phyloP scores from a whole-genome alignment of 2,329 filamentous ascomycete species.

The Pseudogymnoascus sp. region DNA sequence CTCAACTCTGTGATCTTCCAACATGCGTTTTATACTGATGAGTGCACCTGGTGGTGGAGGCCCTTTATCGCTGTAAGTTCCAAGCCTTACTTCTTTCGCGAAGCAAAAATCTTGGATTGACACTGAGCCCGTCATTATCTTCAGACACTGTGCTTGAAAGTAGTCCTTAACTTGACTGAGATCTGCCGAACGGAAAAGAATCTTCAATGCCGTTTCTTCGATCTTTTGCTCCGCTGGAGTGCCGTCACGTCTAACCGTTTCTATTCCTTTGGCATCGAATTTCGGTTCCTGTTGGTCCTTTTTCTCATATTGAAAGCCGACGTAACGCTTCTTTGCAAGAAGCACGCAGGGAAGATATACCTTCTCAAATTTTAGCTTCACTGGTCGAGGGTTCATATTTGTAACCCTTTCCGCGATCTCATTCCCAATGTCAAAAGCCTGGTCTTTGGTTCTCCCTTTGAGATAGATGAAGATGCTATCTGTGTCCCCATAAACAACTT shows the following conservation, averaged over 20 bases:
- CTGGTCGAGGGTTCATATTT: slow-evolving; percentile 76
- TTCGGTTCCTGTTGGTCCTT: slow-evolving; percentile 68
- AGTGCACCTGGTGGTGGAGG: slow-evolving; percentile 78
- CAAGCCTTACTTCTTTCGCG: slow-evolving; percentile 82
- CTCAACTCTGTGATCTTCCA: slow-evolving; percentile 75
- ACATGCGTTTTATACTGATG: slow-evolving; percentile 79
- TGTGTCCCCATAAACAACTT: slow-evolving; percentile 97
- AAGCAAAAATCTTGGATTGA: slow-evolving; percentile 96
- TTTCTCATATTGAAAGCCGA: slow-evolving; percentile 92
- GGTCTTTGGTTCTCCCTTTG: slow-evolving; percentile 74
- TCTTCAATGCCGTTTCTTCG: slow-evolving; percentile 80
- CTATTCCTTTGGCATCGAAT: slow-evolving; percentile 97
- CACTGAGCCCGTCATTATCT: slow-evolving; percentile 83
- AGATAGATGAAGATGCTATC: slow-evolving; percentile 90
- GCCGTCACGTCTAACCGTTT: slow-evolving; percentile 90
- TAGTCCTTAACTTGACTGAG: slow-evolving; percentile 82
- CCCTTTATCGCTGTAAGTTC: slow-evolving; percentile 76
- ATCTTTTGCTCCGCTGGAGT: slow-evolving; percentile 96
- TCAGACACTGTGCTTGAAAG: slow-evolving; percentile 82
- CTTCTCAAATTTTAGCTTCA: slow-evolving; percentile 98
- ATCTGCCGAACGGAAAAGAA: slow-evolving; percentile 85
- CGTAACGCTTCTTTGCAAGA: slow-evolving; percentile 94
- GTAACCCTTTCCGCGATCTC: slow-evolving; percentile 87
- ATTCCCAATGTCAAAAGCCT: slow-evolving; percentile 87
- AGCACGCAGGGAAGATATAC: slow-evolving; percentile 94